phyloP scores from a whole-genome alignment of 768 basidiomycete genomes.

The Aureoboletus auriporus region DNA sequence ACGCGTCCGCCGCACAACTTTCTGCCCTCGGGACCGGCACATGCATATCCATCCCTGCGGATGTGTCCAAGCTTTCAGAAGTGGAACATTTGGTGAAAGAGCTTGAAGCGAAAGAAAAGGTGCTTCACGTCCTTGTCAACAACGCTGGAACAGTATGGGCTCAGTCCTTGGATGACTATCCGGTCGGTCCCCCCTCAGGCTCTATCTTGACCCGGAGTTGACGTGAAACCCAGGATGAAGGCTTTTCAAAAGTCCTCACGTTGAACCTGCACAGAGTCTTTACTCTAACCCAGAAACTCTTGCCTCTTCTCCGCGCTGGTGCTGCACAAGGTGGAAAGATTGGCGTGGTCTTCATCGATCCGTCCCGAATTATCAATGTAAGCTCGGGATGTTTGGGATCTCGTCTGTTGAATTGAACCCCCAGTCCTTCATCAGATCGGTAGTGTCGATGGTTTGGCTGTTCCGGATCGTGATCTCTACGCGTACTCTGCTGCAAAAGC shows the following conservation, averaged over 20 bases:
- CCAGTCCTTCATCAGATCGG: slow-evolving; percentile 41
- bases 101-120: slow-evolving; percentile 47
- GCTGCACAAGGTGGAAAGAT: slow-evolving; percentile 37
- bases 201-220: neutral
- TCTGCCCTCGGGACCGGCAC: slow-evolving; percentile 48
- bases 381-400: slow-evolving; percentile 8
- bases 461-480: slow-evolving; percentile 58
- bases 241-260: slow-evolving; percentile 58
- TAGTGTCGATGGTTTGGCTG: slow-evolving; percentile 53
- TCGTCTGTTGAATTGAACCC: neutral
- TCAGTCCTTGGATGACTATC: slow-evolving; percentile 42
- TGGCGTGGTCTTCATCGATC: slow-evolving; percentile 38
- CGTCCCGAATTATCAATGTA: slow-evolving; percentile 60
- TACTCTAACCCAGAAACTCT: slow-evolving; percentile 55
- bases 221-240: slow-evolving; percentile 39
- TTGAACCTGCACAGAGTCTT: slow-evolving; percentile 64
- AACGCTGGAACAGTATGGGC: slow-evolving; percentile 63
- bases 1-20: slow-evolving; percentile 48
- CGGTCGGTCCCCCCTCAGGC: slow-evolving; percentile 27
- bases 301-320: slow-evolving; percentile 52
- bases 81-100: slow-evolving; percentile 50
- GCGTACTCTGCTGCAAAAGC: slow-evolving; percentile 67
- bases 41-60: slow-evolving; percentile 51
- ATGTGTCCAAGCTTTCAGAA: slow-evolving; percentile 51
- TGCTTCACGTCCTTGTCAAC: slow-evolving; percentile 57